These are phyloP conservation scores for Barnettozyma siamensis DNA, from an alignment of 805 yeast genomes.

Conservation along the genomic window DNA sequence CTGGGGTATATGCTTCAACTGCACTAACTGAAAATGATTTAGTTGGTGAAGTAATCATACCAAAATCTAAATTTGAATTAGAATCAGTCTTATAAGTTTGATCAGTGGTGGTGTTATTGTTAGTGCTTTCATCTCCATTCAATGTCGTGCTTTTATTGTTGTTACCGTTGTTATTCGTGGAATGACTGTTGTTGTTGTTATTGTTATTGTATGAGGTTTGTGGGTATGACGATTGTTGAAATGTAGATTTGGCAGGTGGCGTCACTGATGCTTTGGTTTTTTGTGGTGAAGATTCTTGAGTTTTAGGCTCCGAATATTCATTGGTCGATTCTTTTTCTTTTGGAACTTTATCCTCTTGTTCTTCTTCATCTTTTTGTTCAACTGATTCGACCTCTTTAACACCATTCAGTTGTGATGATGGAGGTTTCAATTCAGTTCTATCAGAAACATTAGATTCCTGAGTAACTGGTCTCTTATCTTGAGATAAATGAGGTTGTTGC, in stretches of 20 bases:
- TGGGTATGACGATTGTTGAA: conserved; percentile 6
- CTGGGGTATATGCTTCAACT: conserved; percentile 63
- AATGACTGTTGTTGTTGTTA: conserved; percentile 11
- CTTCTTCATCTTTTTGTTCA: background rate
- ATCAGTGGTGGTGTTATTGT: conserved; percentile 6
- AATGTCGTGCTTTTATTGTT: conserved; percentile 11
- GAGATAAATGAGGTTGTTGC: conserved; percentile 4
- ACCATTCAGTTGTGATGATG: conserved; percentile 4
- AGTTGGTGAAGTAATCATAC: conserved; percentile 28
- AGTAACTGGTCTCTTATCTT: conserved; percentile 13
- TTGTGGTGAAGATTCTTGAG: conserved; percentile 16
- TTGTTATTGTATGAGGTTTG: conserved; percentile 5
- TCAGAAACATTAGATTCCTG: conserved; percentile 17
- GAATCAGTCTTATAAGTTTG: conserved; percentile 1
- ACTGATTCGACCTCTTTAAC: background rate
- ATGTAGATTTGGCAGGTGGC: conserved; percentile 13
- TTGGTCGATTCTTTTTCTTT: conserved; percentile 4
- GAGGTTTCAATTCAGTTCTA: conserved; percentile 17
- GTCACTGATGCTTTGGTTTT: conserved; percentile 8
- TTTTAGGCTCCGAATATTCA: conserved; percentile 7
- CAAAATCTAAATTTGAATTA: conserved; percentile 18
- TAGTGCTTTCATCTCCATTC: conserved; percentile 7
- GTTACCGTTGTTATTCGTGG: conserved; percentile 12
- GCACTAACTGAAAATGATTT: conserved; percentile 43
- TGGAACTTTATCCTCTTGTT: background rate